phyloP scores from a whole-genome alignment of 1,284 basidiomycete genomes.

The Testicularia cyperi region DNA sequence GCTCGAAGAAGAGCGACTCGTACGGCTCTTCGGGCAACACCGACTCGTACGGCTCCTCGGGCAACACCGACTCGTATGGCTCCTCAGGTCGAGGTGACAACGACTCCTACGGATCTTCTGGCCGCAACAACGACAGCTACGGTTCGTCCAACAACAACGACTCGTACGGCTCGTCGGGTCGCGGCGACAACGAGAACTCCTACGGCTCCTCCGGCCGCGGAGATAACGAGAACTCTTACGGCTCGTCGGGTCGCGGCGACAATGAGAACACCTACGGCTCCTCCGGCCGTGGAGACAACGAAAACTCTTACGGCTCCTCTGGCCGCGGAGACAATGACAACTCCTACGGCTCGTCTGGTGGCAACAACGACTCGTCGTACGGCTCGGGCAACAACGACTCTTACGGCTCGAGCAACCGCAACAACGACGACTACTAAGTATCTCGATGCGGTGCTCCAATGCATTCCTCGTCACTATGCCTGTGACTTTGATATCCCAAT shows the following conservation, averaged over 20 bases:
- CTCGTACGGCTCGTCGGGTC: slow-evolving; percentile 9
- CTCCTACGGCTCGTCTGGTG: background rate
- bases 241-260: slow-evolving; percentile 7
- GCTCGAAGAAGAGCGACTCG: slow-evolving; percentile 8
- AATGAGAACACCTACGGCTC: slow-evolving; percentile 6
- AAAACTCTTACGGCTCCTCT: slow-evolving; percentile 10
- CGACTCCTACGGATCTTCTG: slow-evolving; percentile 7
- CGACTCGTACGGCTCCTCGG: slow-evolving; percentile 8
- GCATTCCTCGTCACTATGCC: background rate
- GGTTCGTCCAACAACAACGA: slow-evolving; percentile 9
- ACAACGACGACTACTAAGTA: slow-evolving; percentile 16
- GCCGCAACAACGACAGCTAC: slow-evolving; percentile 5
- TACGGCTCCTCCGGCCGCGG: slow-evolving; percentile 9
- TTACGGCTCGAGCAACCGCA: slow-evolving; percentile 2
- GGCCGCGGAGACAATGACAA: background rate
- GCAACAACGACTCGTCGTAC: background rate
- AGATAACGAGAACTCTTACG: slow-evolving; percentile 10
- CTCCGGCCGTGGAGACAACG: slow-evolving; percentile 7
- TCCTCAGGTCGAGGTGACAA: slow-evolving; percentile 2
- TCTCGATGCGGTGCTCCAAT: too few relatives aligned
- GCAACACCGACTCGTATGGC: slow-evolving; percentile 9
- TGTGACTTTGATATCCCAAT: background rate
- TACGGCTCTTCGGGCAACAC: slow-evolving; percentile 8
- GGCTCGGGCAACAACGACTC: background rate
- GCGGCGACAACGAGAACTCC: slow-evolving; percentile 8